Base-by-base conservation (phyloP, 106 monocot species). In the Ottelia alismoides region DNA sequence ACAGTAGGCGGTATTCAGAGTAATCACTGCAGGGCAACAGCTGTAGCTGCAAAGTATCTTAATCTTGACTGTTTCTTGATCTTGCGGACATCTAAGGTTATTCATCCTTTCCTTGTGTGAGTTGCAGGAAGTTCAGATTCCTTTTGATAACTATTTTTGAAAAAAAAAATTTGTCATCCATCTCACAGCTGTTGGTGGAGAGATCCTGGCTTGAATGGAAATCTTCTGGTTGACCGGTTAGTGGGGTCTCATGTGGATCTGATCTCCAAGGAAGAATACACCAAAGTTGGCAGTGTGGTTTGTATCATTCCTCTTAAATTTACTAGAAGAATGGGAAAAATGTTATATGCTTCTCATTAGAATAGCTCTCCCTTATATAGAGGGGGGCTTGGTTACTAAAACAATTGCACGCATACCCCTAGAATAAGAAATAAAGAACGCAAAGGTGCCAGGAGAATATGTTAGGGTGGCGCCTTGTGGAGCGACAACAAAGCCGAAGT, bases 1-100 rank as follows among this genome's bases (percentile, higher is more conserved):
- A 89, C 96, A 11, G 89, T 85, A 0, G 96, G 96, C 63, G 96
- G 89, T 43, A 96, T 96, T 44, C 96, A 96, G 53, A 96, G 96
- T 60, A 96, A 96, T 30, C 96, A 96, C 49, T 96, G 96, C 31
- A 81, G 96, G 48, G 96, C 96, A 17, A 89, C 96, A 53, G 96
- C 96, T 35, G 96, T 96, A 45, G 81, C 96, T 30, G 84, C 96
- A 22, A 85, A 73, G 65, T 96, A 96, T 74, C 29, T 96, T 46
- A 89, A 85, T 75, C 81, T 96, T 40, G 89, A 96, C 53, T 79
- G 76, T 51, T 89, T 78, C 67, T 51, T 96, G 62, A 96, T 96
- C 28, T 69, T 96, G 25, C 81, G 96, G 47, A 96, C 96, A 21
- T 84, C 96, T 1, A 96, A 89, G 88, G 96, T 96, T 19, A 50